Percentiles rank a stretch among this genome's conserved stretches.
Conservation (phyloP, 306 rosid species). For the Acacia melanoxylon region DNA sequence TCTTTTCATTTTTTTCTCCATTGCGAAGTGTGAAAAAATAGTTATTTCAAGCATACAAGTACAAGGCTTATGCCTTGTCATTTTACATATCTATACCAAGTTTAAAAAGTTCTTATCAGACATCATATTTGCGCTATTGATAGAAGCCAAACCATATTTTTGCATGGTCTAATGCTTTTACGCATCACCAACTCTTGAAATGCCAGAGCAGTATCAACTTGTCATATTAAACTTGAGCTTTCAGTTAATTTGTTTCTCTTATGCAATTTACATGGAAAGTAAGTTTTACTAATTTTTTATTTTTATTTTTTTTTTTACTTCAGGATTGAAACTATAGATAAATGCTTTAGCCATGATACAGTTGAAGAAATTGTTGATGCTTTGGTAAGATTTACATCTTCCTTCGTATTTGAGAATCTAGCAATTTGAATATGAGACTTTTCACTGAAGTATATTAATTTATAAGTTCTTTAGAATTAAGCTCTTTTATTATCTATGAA, state of each 20-base stretch:
- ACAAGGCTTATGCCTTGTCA: background rate
- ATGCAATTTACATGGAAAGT: slow-evolving; percentile 12
- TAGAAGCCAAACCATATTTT: background rate
- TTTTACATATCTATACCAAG: background rate
- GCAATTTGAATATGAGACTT: background rate
- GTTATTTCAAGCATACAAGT: background rate
- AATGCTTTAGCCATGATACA: slow-evolving; percentile 76
- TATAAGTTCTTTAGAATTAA: slow-evolving; percentile 1
- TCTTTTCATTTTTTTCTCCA: background rate
- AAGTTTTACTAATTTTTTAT: slow-evolving; percentile 8
- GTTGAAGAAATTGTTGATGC: slow-evolving; percentile 90
- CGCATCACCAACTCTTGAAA: background rate
- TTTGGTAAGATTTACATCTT: slow-evolving; percentile 52
- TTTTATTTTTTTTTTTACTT: slow-evolving; percentile 24
- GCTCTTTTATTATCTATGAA: too few species aligned
- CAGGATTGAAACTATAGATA: slow-evolving; percentile 75
- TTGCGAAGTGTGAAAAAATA: background rate
- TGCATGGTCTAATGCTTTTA: background rate
- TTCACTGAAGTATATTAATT: background rate
- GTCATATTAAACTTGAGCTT: background rate
- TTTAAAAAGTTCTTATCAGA: background rate
- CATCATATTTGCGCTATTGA: background rate
- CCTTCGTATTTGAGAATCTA: slow-evolving; percentile 19
- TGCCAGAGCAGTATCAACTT: background rate
- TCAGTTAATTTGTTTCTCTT: slow-evolving; percentile 14